Evolutionary conservation across 495 filamentous ascomycete genomes (phyloP).

Genomic region (Bryoglossum gracile): DNA sequence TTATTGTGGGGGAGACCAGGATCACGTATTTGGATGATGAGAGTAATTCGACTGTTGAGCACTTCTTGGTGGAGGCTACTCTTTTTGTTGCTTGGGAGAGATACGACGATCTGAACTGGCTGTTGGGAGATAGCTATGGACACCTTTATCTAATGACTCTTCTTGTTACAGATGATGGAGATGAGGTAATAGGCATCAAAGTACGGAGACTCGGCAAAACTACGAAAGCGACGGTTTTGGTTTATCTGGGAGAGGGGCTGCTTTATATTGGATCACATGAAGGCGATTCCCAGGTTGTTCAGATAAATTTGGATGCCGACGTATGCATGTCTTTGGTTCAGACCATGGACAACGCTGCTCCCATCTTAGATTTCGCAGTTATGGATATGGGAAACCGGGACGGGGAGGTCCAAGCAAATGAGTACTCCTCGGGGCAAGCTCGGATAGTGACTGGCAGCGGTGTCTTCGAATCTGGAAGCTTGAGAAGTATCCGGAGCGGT

Average conservation of each 20-base stretch:
- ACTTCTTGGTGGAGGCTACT: conserved; percentile 59
- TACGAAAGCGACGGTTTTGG: conserved; percentile 64
- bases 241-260: conserved; percentile 68
- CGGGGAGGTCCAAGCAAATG: conserved; percentile 68
- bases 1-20: conserved; percentile 79
- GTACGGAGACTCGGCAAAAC: conserved; percentile 61
- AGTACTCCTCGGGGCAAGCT: conserved; percentile 91
- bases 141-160: conserved; percentile 73
- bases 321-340: conserved; percentile 60
- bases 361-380: conserved; percentile 85
- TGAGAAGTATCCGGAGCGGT: conserved; percentile 85
- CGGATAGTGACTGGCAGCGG: conserved; percentile 90
- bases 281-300: conserved; percentile 80
- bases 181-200: conserved; percentile 59
- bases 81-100: conserved; percentile 86
- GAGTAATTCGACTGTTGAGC: conserved; percentile 51
- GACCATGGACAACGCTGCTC: conserved; percentile 76
- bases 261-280: conserved; percentile 89
- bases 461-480: conserved; percentile 73
- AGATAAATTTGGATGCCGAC: conserved; percentile 28
- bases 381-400: conserved; percentile 89
- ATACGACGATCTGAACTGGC: conserved; percentile 70
- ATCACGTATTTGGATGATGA: conserved; percentile 76
- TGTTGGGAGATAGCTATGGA: conserved; percentile 88
- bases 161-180: conserved; percentile 41